Evolutionary conservation across 305 asterid genomes (phyloP), one percentile per base, ranked within the genome.

Genomic region (Fraxinus platypoda): DNA sequence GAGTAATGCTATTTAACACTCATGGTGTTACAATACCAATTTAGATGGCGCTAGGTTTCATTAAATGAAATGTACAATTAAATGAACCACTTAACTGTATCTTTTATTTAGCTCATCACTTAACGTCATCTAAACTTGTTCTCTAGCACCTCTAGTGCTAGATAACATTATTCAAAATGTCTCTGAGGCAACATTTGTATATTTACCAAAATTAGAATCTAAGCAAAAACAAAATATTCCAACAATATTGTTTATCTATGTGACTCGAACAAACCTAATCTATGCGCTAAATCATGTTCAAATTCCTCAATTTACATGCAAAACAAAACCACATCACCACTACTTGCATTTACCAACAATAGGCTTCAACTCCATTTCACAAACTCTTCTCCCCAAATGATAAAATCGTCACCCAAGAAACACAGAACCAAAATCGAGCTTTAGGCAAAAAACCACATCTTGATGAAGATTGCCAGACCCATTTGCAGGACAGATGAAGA

Each of bases 391-490:
- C 66, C 81, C 82, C 74, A 34, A 78, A 77, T 70, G 79, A 77
- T 82, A 33, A 77, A 84, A 78, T 43, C 15, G 15, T 49, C 68
- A 28, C 57, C 76, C 34, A 59, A 66, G 62, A 46, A 83, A 59
- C 84, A 78, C 81, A 33, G 46, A 84, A 38, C 26, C 38, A 46
- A 46, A 76, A 35, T 12, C 77, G 17, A 73, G 81, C 85, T 72
- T 86, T 89, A 94, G 38, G 95, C 89, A 81, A 94, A 95, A 89
- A 95, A 95, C 96, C 98, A 90, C 91, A 87, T 87, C 88, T 95
- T 95, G 92, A 95, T 93, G 90, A 95, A 95, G 86, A 95, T 83
- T 4, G 97, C 93, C 87, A 95, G 87, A 71, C 91, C 96, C 89
- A 92, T 84, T 85, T 95, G 98, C 87, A 95, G 91, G 82, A 87